These are phyloP conservation scores for Quercus wislizeni DNA, from an alignment of 306 rosid species.

Conservation along the genomic window DNA sequence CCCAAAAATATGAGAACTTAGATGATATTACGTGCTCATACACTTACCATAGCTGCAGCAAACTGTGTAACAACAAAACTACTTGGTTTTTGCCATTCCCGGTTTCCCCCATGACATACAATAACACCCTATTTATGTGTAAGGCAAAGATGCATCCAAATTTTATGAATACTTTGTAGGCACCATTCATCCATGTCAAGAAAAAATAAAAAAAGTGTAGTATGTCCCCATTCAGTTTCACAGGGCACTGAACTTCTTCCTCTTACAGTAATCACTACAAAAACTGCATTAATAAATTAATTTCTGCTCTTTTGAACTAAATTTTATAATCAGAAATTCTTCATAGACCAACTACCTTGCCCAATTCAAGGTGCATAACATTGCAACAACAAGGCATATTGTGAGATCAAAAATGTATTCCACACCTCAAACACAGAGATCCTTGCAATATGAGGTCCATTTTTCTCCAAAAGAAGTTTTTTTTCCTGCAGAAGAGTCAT, in stretches of 20 bases:
- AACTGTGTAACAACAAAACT: not conserved
- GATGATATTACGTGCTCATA: not conserved
- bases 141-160: not conserved
- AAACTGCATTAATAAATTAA: not conserved
- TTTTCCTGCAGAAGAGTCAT: slow-evolving; percentile 55
- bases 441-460: slow-evolving; percentile 79
- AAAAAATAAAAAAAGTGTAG: not conserved
- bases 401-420: slow-evolving; percentile 7
- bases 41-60: not conserved
- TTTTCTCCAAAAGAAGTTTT: slow-evolving; percentile 80
- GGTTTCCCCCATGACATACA: not conserved
- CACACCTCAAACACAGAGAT: slow-evolving; percentile 87
- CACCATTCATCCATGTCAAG: not conserved
- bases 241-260: not conserved
- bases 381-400: slow-evolving; percentile 4
- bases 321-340: slow-evolving; percentile 2
- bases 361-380: slow-evolving; percentile 3
- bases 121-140: not conserved
- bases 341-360: not conserved
- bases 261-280: not conserved
- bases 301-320: not conserved
- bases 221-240: not conserved
- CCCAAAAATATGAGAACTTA: not conserved
- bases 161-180: not conserved
- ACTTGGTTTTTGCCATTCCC: not conserved